phyloP scores from a whole-genome alignment of 352 stramenopile species.

The Globisporangium solare region DNA sequence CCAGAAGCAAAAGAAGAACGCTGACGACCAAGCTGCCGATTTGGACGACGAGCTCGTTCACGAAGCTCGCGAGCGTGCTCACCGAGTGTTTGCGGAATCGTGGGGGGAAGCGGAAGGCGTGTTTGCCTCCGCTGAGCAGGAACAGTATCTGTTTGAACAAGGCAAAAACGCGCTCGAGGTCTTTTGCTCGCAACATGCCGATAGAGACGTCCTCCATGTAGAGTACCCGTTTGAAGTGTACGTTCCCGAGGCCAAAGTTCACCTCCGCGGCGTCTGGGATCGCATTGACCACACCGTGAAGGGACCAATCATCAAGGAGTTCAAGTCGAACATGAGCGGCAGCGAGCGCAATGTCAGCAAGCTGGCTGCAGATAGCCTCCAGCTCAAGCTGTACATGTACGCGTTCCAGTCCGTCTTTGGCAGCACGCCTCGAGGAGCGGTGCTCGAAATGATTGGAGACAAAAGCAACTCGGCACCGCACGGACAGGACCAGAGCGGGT shows the following conservation, averaged over 20 bases:
- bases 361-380: slow-evolving; percentile 59
- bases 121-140: slow-evolving; percentile 37
- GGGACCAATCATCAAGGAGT: slow-evolving; percentile 65
- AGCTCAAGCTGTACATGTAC: slow-evolving; percentile 83
- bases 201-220: slow-evolving; percentile 39
- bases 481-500: slow-evolving; percentile 22
- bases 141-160: slow-evolving; percentile 28
- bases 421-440: slow-evolving; percentile 40
- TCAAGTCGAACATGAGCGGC: slow-evolving; percentile 76
- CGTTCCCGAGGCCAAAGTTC: slow-evolving; percentile 41
- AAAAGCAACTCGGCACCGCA: background rate
- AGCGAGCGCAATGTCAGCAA: slow-evolving; percentile 42
- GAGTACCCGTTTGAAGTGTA: slow-evolving; percentile 60
- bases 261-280: slow-evolving; percentile 71
- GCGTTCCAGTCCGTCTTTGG: slow-evolving; percentile 61
- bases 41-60: background rate
- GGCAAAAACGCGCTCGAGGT: slow-evolving; percentile 29
- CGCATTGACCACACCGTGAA: slow-evolving; percentile 45
- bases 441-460: slow-evolving; percentile 55
- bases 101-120: slow-evolving; percentile 26
- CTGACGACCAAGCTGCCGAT: slow-evolving; percentile 11
- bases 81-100: background rate
- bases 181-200: slow-evolving; percentile 39
- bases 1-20: slow-evolving; percentile 13
- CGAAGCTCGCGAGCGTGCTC: slow-evolving; percentile 6